Evolutionary conservation across 2,329 filamentous ascomycete species (phyloP), one percentile per base, ranked within the genome.

Genomic region (Colletotrichum camelliae): DNA sequence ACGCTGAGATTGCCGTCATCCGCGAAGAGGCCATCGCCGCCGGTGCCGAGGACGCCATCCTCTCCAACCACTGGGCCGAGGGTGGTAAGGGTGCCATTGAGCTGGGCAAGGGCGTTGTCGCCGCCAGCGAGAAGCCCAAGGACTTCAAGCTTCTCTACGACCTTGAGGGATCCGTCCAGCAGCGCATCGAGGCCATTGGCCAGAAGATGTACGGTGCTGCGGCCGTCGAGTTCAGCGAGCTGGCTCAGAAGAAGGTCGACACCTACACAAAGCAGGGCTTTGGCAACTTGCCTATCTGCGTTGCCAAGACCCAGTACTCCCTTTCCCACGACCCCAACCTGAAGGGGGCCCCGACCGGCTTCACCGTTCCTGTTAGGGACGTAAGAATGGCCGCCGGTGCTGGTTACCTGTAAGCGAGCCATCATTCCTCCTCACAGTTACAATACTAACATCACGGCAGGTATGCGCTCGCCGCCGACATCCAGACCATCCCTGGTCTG

Each of bases 281-380:
- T 81, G 94, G 94, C 27, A 95, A 98, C 85, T 88, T 99, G 78
- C 97, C 97, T 43, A 98, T 98, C 82, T 99, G 97, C 85, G 92
- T 98, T 79, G 97, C 97, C 77, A 99, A 99, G 93, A 99, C 97
- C 16, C 97, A 99, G 86, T 99, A 99, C 88, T 98, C 95, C 39
- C 90, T 99, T 65, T 97, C 94, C 74, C 96, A 98, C 85, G 96
- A 99, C 84, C 94, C 96, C 4, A 93, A 94, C 13, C 90, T 98
- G 80, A 99, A 99, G 91, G 97, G 97, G 77, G 97, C 97, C 10
- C 97, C 97, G 29, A 95, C 93, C 5, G 97, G 96, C 75, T 99
- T 98, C 86, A 97, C 95, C 0, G 93, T 99, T 7, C 97, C 97
- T 3, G 98, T 99, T 80, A 90, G 96, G 75, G 97, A 99, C 83